Conservation (phyloP, 306 rosid species). For the Herpetospermum pedunculosum region DNA sequence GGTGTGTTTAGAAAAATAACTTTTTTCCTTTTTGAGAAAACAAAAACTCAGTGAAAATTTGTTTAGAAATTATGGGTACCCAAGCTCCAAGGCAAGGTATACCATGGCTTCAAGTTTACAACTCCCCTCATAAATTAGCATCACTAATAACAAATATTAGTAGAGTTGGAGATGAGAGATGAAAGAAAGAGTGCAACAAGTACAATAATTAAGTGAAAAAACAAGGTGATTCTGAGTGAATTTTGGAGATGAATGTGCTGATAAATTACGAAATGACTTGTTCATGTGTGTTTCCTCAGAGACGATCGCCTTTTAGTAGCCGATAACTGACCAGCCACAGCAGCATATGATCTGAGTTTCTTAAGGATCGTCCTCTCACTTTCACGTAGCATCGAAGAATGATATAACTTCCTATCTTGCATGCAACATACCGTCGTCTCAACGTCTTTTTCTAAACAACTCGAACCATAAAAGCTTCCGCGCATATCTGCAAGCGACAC, state of each 20-base stretch:
- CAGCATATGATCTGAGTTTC: constrained; percentile 46
- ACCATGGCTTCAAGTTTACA: background rate
- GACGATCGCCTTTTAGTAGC: background rate
- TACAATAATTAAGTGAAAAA: background rate
- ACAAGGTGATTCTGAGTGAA: background rate
- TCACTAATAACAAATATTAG: background rate
- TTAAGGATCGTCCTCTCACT: constrained; percentile 65
- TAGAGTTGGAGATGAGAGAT: background rate
- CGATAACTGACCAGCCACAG: background rate
- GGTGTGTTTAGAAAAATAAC: too few species aligned
- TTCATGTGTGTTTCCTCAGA: background rate
- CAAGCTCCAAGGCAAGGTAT: background rate
- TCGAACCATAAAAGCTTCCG: constrained; percentile 52
- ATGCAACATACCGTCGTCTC: constrained; percentile 24
- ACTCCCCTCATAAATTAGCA: background rate
- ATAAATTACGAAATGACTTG: background rate
- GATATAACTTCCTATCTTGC: constrained; percentile 45
- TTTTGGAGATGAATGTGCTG: background rate
- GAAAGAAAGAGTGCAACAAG: background rate
- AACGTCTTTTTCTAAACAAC: constrained; percentile 46
- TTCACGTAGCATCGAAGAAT: constrained; percentile 57
- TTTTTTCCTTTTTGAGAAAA: too few species aligned
- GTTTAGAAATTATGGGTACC: too few species aligned
- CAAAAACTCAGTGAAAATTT: too few species aligned
- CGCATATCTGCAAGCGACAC: constrained; percentile 51